Percentiles rank a stretch among this genome's conserved stretches.
Evolutionary conservation across 1,139 yeast genomes (phyloP).

Genomic region (Pneumocystis carinii): DNA sequence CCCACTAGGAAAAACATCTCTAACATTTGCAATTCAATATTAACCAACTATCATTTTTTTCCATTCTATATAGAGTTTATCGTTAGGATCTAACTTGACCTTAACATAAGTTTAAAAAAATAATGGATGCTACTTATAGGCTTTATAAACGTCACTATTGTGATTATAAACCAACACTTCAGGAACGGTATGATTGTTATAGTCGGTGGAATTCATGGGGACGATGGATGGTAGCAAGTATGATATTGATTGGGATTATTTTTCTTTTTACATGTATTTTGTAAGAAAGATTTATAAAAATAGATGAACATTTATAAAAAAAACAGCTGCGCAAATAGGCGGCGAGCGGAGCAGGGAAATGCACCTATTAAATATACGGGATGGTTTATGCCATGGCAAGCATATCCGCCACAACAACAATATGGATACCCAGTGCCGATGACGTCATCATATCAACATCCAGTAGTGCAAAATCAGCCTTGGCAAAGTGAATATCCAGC

Average conservation of each 20-base stretch:
- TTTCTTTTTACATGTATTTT: neutral
- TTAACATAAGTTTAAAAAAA: neutral
- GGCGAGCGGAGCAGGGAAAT: conserved; percentile 3
- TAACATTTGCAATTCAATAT: too few relatives aligned
- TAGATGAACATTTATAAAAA: neutral
- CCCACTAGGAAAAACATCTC: too few relatives aligned
- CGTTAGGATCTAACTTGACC: neutral
- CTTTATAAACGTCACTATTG: neutral
- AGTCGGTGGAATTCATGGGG: neutral
- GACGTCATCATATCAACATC: neutral
- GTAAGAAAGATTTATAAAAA: neutral
- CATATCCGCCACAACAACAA: conserved; percentile 4
- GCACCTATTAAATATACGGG: conserved; percentile 10
- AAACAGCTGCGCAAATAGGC: neutral
- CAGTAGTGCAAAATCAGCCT: neutral
- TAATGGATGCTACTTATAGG: neutral
- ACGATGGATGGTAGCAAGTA: neutral
- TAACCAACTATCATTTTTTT: neutral
- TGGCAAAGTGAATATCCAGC: neutral
- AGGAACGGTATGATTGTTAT: neutral
- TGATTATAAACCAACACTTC: neutral
- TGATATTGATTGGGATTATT: neutral
- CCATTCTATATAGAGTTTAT: neutral
- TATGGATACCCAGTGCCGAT: neutral
- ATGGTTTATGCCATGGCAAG: conserved; percentile 8